Conservation (phyloP, 768 basidiomycete species). For the Auricularia auricula-judae region DNA sequence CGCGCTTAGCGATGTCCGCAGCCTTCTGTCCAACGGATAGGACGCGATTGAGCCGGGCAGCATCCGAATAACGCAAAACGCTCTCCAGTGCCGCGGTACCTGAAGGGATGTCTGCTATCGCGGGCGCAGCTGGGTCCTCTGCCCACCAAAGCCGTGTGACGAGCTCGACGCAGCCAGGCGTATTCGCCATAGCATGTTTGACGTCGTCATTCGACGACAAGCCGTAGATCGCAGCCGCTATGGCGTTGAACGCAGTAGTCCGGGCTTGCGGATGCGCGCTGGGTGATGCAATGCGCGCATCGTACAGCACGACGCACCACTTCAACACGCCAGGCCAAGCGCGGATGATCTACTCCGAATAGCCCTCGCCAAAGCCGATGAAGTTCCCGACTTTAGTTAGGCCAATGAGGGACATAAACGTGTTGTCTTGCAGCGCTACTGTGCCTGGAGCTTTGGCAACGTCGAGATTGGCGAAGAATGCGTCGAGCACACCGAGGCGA, state of each 20-base stretch:
- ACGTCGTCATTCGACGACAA: conserved; percentile 13
- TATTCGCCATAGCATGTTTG: conserved; percentile 19
- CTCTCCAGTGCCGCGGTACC: conserved; percentile 22
- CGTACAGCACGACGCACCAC: conserved; percentile 26
- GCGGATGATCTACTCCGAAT: conserved; percentile 15
- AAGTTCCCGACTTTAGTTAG: conserved; percentile 20
- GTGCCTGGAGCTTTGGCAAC: conserved; percentile 12
- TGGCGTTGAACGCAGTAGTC: too few species aligned
- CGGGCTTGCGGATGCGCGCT: conserved; percentile 11
- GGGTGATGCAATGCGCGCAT: conserved; percentile 14
- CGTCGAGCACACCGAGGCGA: conserved; percentile 16
- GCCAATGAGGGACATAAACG: conserved; percentile 24
- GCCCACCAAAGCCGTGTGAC: conserved; percentile 26
- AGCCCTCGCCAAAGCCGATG: conserved; percentile 11
- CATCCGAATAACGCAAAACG: conserved; percentile 15
- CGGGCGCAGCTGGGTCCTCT: conserved; percentile 14
- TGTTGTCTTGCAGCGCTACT: conserved; percentile 16
- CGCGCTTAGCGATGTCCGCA: conserved; percentile 18
- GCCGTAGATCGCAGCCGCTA: too few species aligned
- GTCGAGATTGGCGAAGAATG: conserved; percentile 22
- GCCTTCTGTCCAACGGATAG: conserved; percentile 19
- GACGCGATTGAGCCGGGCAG: conserved; percentile 18
- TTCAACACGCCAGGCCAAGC: conserved; percentile 27
- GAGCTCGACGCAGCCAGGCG: conserved; percentile 23
- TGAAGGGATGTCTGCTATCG: conserved; percentile 16